Base-by-base conservation (phyloP, 1,284 basidiomycete species). In the Ustilago loliicola region DNA sequence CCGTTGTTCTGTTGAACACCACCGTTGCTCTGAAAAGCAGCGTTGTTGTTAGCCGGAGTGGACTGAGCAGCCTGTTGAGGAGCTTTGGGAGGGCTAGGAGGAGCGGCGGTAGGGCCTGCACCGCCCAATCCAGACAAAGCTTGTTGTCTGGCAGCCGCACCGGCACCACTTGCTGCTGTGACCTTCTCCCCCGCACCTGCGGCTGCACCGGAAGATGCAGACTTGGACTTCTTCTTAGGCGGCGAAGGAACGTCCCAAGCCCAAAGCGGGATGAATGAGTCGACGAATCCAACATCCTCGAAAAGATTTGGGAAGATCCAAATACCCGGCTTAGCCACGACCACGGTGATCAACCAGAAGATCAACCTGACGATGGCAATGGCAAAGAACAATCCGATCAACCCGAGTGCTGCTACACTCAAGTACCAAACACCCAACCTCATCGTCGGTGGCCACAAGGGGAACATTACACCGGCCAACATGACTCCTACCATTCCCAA, bases 291-390 rank as follows among this genome's bases (percentile, higher is more conserved):
- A 66, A 99, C 97, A 85, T 99, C 96, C 36, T 96, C 96, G 83
- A 99, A 99, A 53, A 99, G 88, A 86, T 98, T 94, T 0, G 97
- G 96, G 90, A 98, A 99, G 88, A 99, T 93, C 96, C 96, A 99
- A 71, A 99, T 97, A 38, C 96, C 97, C 19, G 95, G 95, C 66
- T 92, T 91, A 32, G 91, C 91, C 55, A 91, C 91, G 79, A 99
- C 88, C 79, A 96, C 87, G n/a, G 96, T 96, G 83, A 96, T 91
- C 86, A 95, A 90, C 88, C 95, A 99, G 87, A 98, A 93, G 83
- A 99, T 94, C 72, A 99, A 89, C 53, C 97, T 90, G 72, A 99
- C 89, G 79, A 99, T 92, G 6, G 96, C 95, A 76, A 98, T 91
- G 7, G 88, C 94, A 84, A 99, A 95, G 88, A 99, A 96, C 72